These are phyloP conservation scores for Fomitopsis serialis DNA, from an alignment of 768 basidiomycete genomes.

Conservation along the genomic window DNA sequence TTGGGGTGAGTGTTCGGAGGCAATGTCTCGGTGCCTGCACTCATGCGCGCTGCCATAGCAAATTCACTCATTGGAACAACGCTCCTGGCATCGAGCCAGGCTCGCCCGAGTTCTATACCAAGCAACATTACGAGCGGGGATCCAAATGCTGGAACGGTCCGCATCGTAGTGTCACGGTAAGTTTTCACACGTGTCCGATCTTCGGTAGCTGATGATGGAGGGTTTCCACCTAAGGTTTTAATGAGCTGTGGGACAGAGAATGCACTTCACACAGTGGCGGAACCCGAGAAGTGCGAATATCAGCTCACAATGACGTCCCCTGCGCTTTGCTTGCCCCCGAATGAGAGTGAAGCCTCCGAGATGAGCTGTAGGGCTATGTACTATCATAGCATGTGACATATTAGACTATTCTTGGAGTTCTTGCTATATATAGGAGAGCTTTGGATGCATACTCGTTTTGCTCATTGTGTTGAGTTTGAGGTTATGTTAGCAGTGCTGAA, in stretches of 20 bases:
- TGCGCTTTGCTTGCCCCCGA: constrained; percentile 67
- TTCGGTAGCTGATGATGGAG: constrained; percentile 14
- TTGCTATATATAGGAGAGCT: too few species aligned
- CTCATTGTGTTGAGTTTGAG: too few species aligned
- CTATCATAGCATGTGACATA: too few species aligned
- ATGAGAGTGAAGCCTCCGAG: constrained; percentile 31
- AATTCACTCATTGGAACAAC: constrained; percentile 78
- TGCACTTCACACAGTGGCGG: constrained; percentile 66
- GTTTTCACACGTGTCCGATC: background rate
- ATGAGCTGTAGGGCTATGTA: constrained; percentile 23
- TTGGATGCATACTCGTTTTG: too few species aligned
- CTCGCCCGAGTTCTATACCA: constrained; percentile 68
- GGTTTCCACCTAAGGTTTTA: constrained; percentile 48
- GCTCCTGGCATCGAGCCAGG: constrained; percentile 51
- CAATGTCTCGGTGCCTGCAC: too few species aligned
- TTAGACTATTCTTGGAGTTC: too few species aligned
- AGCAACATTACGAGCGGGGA: constrained; percentile 79
- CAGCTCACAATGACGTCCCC: constrained; percentile 81
- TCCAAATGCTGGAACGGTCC: constrained; percentile 97
- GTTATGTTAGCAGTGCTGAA: too few species aligned
- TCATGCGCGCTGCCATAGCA: constrained; percentile 34
- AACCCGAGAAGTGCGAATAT: constrained; percentile 97
- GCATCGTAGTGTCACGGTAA: constrained; percentile 73
- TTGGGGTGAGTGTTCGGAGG: constrained; percentile 62
- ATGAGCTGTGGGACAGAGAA: constrained; percentile 87